phyloP scores from a whole-genome alignment of 495 filamentous ascomycete genomes.

The Aspergillus ellipticus region DNA sequence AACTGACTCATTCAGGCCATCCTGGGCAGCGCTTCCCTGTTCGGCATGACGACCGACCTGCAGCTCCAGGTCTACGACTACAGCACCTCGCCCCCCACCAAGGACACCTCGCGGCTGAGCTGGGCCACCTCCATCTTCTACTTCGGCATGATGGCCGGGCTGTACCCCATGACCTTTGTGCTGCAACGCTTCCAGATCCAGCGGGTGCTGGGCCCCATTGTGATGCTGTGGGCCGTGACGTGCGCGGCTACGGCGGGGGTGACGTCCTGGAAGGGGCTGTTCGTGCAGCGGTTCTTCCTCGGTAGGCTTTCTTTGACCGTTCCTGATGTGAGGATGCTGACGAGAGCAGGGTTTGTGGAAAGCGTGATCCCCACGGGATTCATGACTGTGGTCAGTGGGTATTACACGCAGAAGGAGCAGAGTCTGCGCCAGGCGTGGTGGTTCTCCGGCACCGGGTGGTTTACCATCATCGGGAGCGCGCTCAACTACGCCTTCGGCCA shows the following conservation, averaged over 20 bases:
- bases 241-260: slow-evolving; percentile 68
- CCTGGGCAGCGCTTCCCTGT: slow-evolving; percentile 64
- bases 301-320: slow-evolving; percentile 19
- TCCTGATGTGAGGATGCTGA: slow-evolving; percentile 3
- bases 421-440: slow-evolving; percentile 65
- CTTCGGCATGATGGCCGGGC: slow-evolving; percentile 70
- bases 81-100: slow-evolving; percentile 50
- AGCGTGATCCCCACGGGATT: slow-evolving; percentile 65
- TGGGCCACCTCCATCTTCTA: slow-evolving; percentile 80
- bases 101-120: slow-evolving; percentile 59
- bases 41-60: slow-evolving; percentile 72
- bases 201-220: slow-evolving; percentile 58
- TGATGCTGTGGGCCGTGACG: slow-evolving; percentile 63
- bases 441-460: slow-evolving; percentile 63
- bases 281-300: slow-evolving; percentile 67
- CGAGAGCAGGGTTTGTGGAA: slow-evolving; percentile 55
- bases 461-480: slow-evolving; percentile 63
- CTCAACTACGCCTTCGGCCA: slow-evolving; percentile 70
- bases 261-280: slow-evolving; percentile 60
- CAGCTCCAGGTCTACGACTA: slow-evolving; percentile 48
- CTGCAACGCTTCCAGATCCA: slow-evolving; percentile 62
- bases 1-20: slow-evolving; percentile 51
- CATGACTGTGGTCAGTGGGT: slow-evolving; percentile 61
- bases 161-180: slow-evolving; percentile 68
- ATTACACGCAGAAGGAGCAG: slow-evolving; percentile 68